These are phyloP conservation scores for Bipolaris cookei DNA, from an alignment of 2,329 filamentous ascomycete genomes.

Conservation along the genomic window DNA sequence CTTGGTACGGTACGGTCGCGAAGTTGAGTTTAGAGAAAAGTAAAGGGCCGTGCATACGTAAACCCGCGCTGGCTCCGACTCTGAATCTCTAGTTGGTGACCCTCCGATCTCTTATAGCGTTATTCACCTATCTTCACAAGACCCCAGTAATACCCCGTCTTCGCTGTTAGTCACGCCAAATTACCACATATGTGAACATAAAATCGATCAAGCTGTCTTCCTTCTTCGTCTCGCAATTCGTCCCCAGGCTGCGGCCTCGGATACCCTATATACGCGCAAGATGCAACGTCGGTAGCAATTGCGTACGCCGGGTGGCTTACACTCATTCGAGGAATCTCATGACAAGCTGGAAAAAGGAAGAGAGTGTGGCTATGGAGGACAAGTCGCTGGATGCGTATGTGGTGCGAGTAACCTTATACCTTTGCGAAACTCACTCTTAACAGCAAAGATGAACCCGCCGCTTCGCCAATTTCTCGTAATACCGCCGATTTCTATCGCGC, in stretches of 20 bases:
- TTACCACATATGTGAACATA: slow-evolving; percentile 21
- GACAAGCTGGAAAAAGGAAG: slow-evolving; percentile 32
- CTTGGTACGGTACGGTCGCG: slow-evolving; percentile 2
- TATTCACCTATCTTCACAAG: slow-evolving; percentile 12
- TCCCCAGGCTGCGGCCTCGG: slow-evolving; percentile 56
- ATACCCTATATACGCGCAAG: slow-evolving; percentile 47
- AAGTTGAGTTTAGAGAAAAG: slow-evolving; percentile 24
- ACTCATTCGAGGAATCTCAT: slow-evolving; percentile 28
- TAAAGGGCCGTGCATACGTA: slow-evolving; percentile 37
- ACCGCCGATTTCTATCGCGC: slow-evolving; percentile 44
- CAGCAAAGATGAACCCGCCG: slow-evolving; percentile 25
- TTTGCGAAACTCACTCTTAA: slow-evolving; percentile 17
- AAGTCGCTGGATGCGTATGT: slow-evolving; percentile 22
- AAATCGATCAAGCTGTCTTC: slow-evolving; percentile 53
- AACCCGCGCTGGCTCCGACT: slow-evolving; percentile 23
- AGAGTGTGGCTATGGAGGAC: slow-evolving; percentile 24
- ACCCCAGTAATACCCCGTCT: background rate
- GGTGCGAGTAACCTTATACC: no score
- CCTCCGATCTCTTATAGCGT: slow-evolving; percentile 13
- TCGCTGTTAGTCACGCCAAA: background rate
- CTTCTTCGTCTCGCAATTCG: slow-evolving; percentile 43
- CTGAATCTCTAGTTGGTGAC: background rate
- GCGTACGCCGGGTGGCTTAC: slow-evolving; percentile 53
- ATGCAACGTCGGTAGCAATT: slow-evolving; percentile 54
- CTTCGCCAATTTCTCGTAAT: slow-evolving; percentile 5